Base-by-base conservation (phyloP, 352 stramenopile species). In the Plasmopara muralis region DNA sequence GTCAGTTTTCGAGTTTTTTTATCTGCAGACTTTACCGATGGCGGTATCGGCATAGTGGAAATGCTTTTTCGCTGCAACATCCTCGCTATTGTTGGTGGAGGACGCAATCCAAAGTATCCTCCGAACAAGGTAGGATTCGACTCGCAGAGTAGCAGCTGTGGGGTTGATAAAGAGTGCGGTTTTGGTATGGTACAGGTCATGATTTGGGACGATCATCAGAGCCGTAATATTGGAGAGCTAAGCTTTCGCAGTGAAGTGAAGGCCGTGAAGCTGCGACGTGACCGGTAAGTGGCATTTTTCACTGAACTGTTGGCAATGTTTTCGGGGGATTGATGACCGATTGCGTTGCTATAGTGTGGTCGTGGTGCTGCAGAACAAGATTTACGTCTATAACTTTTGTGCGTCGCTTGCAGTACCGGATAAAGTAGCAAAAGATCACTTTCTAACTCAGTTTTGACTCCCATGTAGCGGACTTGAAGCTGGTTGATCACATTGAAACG, bases 51-150 rank as follows among this genome's bases (percentile, higher is more conserved):
- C 12, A 95, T 96, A 53, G 96, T 99, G 6, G 96, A 99, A 78
- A 99, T 99, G 96, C 86, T 99, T 2, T 99, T 99, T 70, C 89
- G 97, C 16, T 98, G 94, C 72, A 99, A 99, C 68, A 93, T 99
- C 25, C 82, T 99, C 43, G 74, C 93, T 31, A 88, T 98, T 33
- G 93, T 98, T 14, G 93, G 93, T 8, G 93, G 89, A 16, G 93
- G 91, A 14, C 75, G 83, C 44, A 93, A 93, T 55, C 93, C 95
- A 31, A 72, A 93, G 53, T 98, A 97, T 55, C 94, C 96, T 45
- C 89, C 93, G 38, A 98, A 99, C 74, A 98, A 98, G 71, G 87
- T 93, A 45, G 3, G 20, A 25, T 25, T 25, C 1, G 20, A 25
- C 20, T 3, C 20, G 20, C 20, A 3, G 20, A 25, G 20, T 3